Conservation (phyloP, 441 rosid genomes). For the Theobroma grandiflorum region DNA sequence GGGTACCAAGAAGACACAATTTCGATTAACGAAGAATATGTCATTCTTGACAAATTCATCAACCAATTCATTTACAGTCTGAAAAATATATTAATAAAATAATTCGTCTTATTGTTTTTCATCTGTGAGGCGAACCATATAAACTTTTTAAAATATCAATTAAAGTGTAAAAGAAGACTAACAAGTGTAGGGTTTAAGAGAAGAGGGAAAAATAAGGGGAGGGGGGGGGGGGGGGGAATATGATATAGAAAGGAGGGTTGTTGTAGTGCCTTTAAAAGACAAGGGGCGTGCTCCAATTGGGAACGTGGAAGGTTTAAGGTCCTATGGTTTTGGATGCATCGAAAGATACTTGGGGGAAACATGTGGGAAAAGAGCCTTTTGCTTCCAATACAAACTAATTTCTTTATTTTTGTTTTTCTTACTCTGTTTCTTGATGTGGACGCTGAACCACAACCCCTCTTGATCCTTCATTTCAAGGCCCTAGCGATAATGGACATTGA, state of each 20-base stretch:
- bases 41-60: too few relatives aligned
- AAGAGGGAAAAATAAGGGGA: too few relatives aligned
- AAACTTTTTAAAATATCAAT: too few relatives aligned
- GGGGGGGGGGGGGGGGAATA: background rate
- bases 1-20: too few relatives aligned
- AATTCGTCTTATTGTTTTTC: too few relatives aligned
- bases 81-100: too few relatives aligned
- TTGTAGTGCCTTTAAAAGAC: slow-evolving; percentile 56
- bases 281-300: slow-evolving; percentile 44
- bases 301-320: slow-evolving; percentile 33
- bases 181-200: too few relatives aligned
- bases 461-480: slow-evolving; percentile 29
- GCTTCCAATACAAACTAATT: slow-evolving; percentile 40
- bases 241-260: slow-evolving; percentile 44
- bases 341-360: slow-evolving; percentile 23
- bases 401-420: background rate
- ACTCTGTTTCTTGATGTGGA: slow-evolving; percentile 28
- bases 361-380: slow-evolving; percentile 29
- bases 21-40: too few relatives aligned
- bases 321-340: slow-evolving; percentile 41
- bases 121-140: too few relatives aligned
- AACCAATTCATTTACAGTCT: too few relatives aligned
- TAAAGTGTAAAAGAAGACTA: too few relatives aligned
- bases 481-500: slow-evolving; percentile 23
- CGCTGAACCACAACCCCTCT: slow-evolving; percentile 23